phyloP scores from a whole-genome alignment of 2,329 filamentous ascomycete genomes.

The Xylariales sp. region DNA sequence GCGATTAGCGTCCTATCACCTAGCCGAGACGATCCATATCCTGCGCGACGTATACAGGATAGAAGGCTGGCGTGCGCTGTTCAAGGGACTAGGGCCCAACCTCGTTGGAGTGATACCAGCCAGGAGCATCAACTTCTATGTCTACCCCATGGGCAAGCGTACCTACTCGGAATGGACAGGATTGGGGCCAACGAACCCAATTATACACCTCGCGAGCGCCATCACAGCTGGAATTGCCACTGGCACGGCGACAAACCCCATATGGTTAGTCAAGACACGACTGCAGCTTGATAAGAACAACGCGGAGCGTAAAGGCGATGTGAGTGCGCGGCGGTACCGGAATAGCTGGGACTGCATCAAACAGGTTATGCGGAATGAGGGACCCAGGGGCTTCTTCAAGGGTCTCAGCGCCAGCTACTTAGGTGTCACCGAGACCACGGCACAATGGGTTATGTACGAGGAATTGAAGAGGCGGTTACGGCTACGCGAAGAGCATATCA shows the following conservation, averaged over 20 bases:
- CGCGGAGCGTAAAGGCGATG: conserved; percentile 67
- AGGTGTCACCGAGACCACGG: conserved; percentile 87
- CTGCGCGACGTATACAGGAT: conserved; percentile 80
- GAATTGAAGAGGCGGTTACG: conserved; percentile 84
- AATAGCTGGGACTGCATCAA: conserved; percentile 90
- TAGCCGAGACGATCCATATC: conserved; percentile 88
- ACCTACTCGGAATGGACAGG: conserved; percentile 82
- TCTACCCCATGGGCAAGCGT: conserved; percentile 91
- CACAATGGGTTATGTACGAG: conserved; percentile 96
- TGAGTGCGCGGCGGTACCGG: conserved; percentile 75
- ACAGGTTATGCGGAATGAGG: conserved; percentile 84
- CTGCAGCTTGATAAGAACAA: conserved; percentile 91
- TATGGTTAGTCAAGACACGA: conserved; percentile 95
- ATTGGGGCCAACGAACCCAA: conserved; percentile 73
- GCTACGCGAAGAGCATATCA: conserved; percentile 69
- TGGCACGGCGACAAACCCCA: conserved; percentile 92
- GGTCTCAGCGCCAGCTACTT: conserved; percentile 92
- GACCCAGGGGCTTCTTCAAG: conserved; percentile 84
- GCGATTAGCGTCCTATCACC: conserved; percentile 76
- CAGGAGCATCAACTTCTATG: conserved; percentile 91
- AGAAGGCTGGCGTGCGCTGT: conserved; percentile 88
- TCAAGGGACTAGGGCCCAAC: conserved; percentile 93
- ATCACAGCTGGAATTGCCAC: conserved; percentile 84
- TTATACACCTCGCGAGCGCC: conserved; percentile 82
- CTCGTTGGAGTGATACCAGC: conserved; percentile 90